Evolutionary conservation across 2,329 filamentous ascomycete species (phyloP), one percentile per base, ranked within the genome.

Genomic region (Aspergillus pseudoglaucus): DNA sequence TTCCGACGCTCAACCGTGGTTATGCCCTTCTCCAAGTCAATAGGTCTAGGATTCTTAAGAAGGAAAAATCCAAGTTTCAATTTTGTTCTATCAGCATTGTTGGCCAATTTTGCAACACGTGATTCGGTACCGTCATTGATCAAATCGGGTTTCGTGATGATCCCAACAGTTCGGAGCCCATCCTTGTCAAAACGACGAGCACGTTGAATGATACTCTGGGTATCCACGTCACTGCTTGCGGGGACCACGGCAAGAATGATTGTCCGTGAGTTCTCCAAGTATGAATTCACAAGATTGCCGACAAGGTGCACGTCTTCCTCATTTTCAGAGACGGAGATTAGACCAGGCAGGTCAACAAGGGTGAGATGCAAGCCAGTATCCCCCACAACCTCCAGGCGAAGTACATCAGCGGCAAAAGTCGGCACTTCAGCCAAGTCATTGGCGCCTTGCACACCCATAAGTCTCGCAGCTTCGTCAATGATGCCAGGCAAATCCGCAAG

Each of bases 321-420:
- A 54, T 76, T 78, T 51, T 76, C 75, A 10, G 79, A 75, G 18
- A 75, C 55, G 1, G 51, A 74, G 17, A 83, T 77, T 6, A 84
- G 64, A 2, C 81, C 80, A 0, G 80, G 81, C 22, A 84, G 67
- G 62, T 84, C 80, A 17, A 84, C 78, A 0, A 83, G 67, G 0
- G 78, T 84, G 39, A 83, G 62, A 17, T 82, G 47, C 68, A 4
- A 77, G 75, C 71, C 80, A 73, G 20, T 79, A 73, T 1, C 76
- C 0, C 80, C 80, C 20, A 71, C 71, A 59, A 82, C 74, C 55
- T 83, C 80, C 1, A 83, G 71, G 2, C 80, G 74, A 6, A 83
- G 70, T 30, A 81, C 76, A 73, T 77, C 62, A n/a, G n/a, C n/a
- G n/a, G n/a, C n/a, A n/a, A n/a, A n/a, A n/a, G n/a, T n/a, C n/a